Evolutionary conservation across 2,329 filamentous ascomycete species (phyloP), one percentile per base, ranked within the genome.

Genomic region (Ophiostoma triangulosporum): DNA sequence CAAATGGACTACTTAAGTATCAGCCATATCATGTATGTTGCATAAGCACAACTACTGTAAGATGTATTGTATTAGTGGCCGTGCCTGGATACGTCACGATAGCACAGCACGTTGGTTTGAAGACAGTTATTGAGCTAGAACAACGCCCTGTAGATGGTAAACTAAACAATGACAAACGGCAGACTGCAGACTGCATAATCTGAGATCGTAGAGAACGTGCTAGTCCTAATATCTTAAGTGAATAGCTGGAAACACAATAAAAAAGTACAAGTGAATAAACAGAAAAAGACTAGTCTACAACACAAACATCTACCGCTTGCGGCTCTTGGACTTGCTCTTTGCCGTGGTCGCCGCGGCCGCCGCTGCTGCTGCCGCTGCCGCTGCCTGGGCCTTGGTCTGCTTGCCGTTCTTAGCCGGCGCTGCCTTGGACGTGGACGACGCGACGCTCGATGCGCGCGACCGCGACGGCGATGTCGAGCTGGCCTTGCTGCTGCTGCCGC

Each of bases 401-500:
- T 35, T 32, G 32, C 11, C n/a, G 12, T 26, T 48, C 40, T 52
- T 52, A 15, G 32, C 45, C 17, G 49, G 33, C n/a, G 38, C 75
- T 64, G 24, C 31, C 24, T 78, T 88, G 0, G 89, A 95, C 29
- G 80, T 52, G 26, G 78, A 87, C 1, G 90, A 95, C 31, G 80
- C 81, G 26, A 96, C 88, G 65, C 93, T 97, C 5, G 84, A 91
- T 15, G 90, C 90, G 58, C 93, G 79, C 22, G 90, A 96, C 0
- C 84, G 86, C 5, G 83, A 76, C 4, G 84, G 78, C 1, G 83
- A 76, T 4, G 83, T 78, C 1, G 89, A 93, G 54, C 79, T 86
- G 50, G 80, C 77, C 67, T 90, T 93, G 69, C 80, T 86, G 33
- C 55, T 91, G 69, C 79, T 86, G 24, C 52, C 43, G 24, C 52